These are phyloP conservation scores for Pythium vanterpoolii DNA, from an alignment of 352 stramenopile species.

Conservation along the genomic window DNA sequence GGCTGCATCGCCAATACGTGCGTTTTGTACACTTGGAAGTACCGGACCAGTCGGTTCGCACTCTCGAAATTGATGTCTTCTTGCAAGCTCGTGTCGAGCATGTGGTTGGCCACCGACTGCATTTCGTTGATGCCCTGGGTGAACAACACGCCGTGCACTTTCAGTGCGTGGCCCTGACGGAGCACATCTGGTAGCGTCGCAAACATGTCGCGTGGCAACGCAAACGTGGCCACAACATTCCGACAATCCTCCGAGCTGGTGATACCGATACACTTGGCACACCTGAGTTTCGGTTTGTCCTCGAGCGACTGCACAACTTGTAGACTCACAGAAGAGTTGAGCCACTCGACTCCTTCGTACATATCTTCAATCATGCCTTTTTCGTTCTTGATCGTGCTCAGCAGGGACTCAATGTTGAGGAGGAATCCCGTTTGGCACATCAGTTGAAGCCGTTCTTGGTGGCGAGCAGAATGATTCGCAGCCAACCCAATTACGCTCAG, in stretches of 20 bases:
- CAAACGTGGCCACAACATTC: constrained; percentile 69
- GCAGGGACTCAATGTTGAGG: constrained; percentile 92
- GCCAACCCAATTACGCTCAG: constrained; percentile 67
- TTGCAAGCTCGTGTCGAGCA: constrained; percentile 78
- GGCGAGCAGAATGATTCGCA: constrained; percentile 44
- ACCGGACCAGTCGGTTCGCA: constrained; percentile 58
- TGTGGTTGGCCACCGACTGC: constrained; percentile 89
- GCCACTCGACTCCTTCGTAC: constrained; percentile 80
- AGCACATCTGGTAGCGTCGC: constrained; percentile 52
- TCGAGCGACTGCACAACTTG: constrained; percentile 60
- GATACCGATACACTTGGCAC: constrained; percentile 75
- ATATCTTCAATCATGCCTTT: constrained; percentile 96
- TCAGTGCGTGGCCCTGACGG: constrained; percentile 64
- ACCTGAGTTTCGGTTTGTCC: constrained; percentile 47
- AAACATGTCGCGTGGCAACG: constrained; percentile 56
- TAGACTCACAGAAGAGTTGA: constrained; percentile 79
- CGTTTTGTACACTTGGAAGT: constrained; percentile 76
- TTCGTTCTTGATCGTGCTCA: constrained; percentile 93
- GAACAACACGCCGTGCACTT: constrained; percentile 80
- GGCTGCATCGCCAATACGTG: constrained; percentile 32
- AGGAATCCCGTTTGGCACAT: constrained; percentile 80
- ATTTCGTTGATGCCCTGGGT: constrained; percentile 94
- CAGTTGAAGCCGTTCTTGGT: constrained; percentile 56
- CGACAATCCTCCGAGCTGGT: constrained; percentile 45
- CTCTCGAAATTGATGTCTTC: constrained; percentile 86